Evolutionary conservation across 2,329 filamentous ascomycete genomes (phyloP), one percentile per base, ranked within the genome.

Genomic region (Fusarium protoensiforme): DNA sequence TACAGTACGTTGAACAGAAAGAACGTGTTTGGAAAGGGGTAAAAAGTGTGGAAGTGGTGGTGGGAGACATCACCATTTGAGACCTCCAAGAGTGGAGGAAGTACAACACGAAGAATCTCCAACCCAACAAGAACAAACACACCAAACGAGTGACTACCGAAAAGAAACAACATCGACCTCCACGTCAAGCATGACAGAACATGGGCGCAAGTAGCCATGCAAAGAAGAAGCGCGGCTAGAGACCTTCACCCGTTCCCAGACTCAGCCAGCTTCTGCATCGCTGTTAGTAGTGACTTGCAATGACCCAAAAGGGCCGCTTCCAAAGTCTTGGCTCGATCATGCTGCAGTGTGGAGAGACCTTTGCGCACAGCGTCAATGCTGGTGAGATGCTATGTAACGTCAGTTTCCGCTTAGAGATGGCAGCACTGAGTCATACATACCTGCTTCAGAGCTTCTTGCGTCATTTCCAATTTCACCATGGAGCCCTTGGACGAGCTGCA

Each of bases 401-500:
- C 18, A 51, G 46, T 31, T 29, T 31, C 27, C 9, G 10, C 27
- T 51, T 18, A 31, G 18, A n/a, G 16, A 51, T 51, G 46, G 27
- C 46, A 29, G 31, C 18, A 51, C 16, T n/a, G 46, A n/a, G 46
- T 31, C 27, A 51, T 4, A 51, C 24, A 8, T 51, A 51, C 46
- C 11, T 5, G 0, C 18, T 2, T 20, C 6, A 51, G 27, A 31
- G 46, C 46, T 7, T 5, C 18, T 6, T 3, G 0, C 18, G 10
- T 10, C 27, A 29, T n/a, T 5, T 2, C 2, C 46, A 31, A 51
- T 31, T 51, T 51, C 27, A 31, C 18, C 27, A 31, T 31, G 10
- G 27, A 51, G 27, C 27, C 18, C 10, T n/a, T 20, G 18, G 46
- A 11, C 5, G 46, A 51, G 24, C 29, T 14, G 27, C 46, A 51